Conservation (phyloP, 306 rosid species). For the Ceratonia siliqua region DNA sequence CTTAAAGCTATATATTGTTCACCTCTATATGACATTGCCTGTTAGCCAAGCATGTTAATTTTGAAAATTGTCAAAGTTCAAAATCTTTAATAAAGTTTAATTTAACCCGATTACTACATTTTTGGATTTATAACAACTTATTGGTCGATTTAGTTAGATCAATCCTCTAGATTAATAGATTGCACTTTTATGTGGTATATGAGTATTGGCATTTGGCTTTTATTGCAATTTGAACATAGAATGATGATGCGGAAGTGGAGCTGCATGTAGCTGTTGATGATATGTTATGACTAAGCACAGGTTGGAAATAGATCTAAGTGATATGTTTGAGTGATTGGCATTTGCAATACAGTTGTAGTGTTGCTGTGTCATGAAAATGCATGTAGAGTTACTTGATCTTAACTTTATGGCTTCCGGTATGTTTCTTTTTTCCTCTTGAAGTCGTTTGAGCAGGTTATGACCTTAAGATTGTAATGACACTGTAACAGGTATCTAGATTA, state of each 20-base stretch:
- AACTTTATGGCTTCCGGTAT: conserved; percentile 11
- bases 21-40: background rate
- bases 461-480: conserved; percentile 28
- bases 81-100: background rate
- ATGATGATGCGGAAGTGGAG: background rate
- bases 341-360: conserved; percentile 8
- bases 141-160: background rate
- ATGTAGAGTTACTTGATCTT: conserved; percentile 9
- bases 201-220: background rate
- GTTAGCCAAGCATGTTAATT: background rate
- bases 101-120: background rate
- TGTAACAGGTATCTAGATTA: conserved; percentile 77
- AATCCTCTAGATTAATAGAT: background rate
- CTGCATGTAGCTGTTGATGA: background rate
- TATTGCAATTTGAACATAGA: background rate
- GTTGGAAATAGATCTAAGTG: conserved; percentile 1
- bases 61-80: background rate
- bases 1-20: background rate
- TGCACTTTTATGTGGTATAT: background rate
- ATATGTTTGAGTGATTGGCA: background rate
- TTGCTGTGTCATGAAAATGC: conserved; percentile 23
- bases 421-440: conserved; percentile 14
- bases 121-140: background rate
- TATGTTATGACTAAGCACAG: background rate
- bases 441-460: conserved; percentile 34